These are phyloP conservation scores for Malassezia cuniculi DNA, from an alignment of 1,284 basidiomycete species.

Conservation along the genomic window DNA sequence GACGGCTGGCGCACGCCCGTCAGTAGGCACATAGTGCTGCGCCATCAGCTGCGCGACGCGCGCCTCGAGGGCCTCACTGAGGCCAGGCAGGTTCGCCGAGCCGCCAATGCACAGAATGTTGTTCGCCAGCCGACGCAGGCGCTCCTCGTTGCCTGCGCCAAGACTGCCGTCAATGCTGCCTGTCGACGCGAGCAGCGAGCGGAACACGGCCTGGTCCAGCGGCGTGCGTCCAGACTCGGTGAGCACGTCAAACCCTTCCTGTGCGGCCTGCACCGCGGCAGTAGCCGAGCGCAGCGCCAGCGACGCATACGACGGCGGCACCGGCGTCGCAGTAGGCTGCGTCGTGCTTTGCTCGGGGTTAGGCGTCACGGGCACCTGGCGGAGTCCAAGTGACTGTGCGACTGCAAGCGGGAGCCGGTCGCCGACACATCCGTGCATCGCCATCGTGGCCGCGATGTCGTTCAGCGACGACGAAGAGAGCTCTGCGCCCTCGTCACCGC, in stretches of 20 bases:
- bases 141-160: slow-evolving; percentile 57
- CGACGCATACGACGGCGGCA: slow-evolving; percentile 7
- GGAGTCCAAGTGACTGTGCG: slow-evolving; percentile 3
- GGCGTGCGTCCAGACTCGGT: slow-evolving; percentile 80
- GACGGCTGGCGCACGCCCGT: slow-evolving; percentile 7
- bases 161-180: slow-evolving; percentile 12
- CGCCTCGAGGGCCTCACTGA: slow-evolving; percentile 42
- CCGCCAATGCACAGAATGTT: slow-evolving; percentile 76
- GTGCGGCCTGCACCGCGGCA: slow-evolving; percentile 1
- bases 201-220: slow-evolving; percentile 80
- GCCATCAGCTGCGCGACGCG: slow-evolving; percentile 15
- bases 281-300: slow-evolving; percentile 5
- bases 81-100: slow-evolving; percentile 52
- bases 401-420: slow-evolving; percentile 21
- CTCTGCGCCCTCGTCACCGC: slow-evolving; percentile 24
- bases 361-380: neutral
- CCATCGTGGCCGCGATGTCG: slow-evolving; percentile 26
- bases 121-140: slow-evolving; percentile 74
- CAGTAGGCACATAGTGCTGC: slow-evolving; percentile 13
- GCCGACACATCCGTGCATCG: slow-evolving; percentile 28
- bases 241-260: slow-evolving; percentile 55
- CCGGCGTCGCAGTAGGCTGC: slow-evolving; percentile 8
- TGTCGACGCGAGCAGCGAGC: slow-evolving; percentile 54
- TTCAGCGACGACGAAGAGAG: slow-evolving; percentile 19
- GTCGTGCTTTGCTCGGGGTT: neutral